Conservation (phyloP, 192 early-diverging fungal species). For the Spizellomyces punctatus region DNA sequence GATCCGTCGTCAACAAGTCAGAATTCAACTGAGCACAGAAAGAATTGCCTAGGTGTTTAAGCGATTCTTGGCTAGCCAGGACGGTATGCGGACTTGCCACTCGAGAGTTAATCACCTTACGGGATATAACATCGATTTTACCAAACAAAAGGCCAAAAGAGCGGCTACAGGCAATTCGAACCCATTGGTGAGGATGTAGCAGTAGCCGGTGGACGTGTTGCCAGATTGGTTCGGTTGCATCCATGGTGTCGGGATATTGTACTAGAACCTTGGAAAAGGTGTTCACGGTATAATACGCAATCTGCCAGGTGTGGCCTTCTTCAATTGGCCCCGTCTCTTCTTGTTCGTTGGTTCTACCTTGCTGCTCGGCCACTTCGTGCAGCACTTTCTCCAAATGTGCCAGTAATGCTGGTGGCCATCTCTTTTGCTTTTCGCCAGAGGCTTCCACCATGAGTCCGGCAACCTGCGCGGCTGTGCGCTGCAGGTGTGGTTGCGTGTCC, state of each 20-base stretch:
- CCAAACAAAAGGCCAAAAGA: slow-evolving; percentile 81
- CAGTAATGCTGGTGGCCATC: slow-evolving; percentile 8
- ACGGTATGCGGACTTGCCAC: slow-evolving; percentile 24
- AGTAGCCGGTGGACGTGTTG: slow-evolving; percentile 62
- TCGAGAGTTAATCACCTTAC: slow-evolving; percentile 6
- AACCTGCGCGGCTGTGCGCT: slow-evolving; percentile 81
- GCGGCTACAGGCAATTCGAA: slow-evolving; percentile 70
- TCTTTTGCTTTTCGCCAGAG: slow-evolving; percentile 53
- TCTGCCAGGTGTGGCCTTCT: slow-evolving; percentile 77
- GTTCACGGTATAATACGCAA: slow-evolving; percentile 79
- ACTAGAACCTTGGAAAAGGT: slow-evolving; percentile 72
- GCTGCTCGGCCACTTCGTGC: slow-evolving; percentile 27
- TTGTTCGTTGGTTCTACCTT: slow-evolving; percentile 22
- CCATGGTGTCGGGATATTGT: slow-evolving; percentile 21
- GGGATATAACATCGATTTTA: slow-evolving; percentile 58
- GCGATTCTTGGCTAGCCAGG: slow-evolving; percentile 34
- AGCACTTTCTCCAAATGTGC: slow-evolving; percentile 46
- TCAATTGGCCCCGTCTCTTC: slow-evolving; percentile 57
- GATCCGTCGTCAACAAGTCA: slow-evolving; percentile 64
- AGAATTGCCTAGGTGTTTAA: slow-evolving; percentile 57
- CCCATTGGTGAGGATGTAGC: slow-evolving; percentile 90
- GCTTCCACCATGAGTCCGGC: slow-evolving; percentile 83
- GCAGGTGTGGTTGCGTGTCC: slow-evolving; percentile 62
- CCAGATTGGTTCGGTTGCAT: slow-evolving; percentile 68
- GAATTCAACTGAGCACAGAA: slow-evolving; percentile 53